Evolutionary conservation across 2,329 filamentous ascomycete genomes (phyloP).

Genomic region (Botrytis medusae): DNA sequence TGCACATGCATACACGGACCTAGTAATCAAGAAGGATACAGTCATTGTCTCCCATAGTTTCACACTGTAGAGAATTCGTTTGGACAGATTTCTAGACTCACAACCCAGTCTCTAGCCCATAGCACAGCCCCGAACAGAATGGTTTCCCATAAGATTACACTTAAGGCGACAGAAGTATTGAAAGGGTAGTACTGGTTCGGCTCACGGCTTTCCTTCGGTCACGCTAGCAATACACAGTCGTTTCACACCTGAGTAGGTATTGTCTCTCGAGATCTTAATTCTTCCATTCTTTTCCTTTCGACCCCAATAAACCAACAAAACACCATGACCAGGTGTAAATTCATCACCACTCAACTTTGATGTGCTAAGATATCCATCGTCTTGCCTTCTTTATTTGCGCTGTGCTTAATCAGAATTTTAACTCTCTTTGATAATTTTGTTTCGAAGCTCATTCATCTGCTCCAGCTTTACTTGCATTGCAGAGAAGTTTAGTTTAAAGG

Average conservation of each 20-base stretch:
- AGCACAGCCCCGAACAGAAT: background rate
- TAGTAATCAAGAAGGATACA: background rate
- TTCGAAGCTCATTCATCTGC: background rate
- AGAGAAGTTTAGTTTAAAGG: background rate
- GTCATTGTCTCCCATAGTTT: background rate
- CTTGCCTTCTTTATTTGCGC: background rate
- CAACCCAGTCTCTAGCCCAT: background rate
- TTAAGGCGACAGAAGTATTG: background rate
- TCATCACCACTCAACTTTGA: background rate
- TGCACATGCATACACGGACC: background rate
- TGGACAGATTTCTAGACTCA: background rate
- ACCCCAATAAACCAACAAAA: background rate
- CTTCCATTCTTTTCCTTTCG: background rate
- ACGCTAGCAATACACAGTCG: background rate
- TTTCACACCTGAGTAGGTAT: background rate
- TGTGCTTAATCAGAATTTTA: background rate
- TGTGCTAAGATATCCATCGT: background rate
- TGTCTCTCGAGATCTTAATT: background rate
- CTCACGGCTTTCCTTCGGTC: background rate
- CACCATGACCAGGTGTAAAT: background rate
- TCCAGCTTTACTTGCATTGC: background rate
- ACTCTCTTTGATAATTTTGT: background rate
- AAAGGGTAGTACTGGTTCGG: conserved; percentile 1
- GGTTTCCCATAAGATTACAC: background rate
- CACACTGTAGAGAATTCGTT: background rate